These are phyloP conservation scores for Colletotrichum kahawae DNA, from an alignment of 2,329 filamentous ascomycete genomes.

Conservation along the genomic window DNA sequence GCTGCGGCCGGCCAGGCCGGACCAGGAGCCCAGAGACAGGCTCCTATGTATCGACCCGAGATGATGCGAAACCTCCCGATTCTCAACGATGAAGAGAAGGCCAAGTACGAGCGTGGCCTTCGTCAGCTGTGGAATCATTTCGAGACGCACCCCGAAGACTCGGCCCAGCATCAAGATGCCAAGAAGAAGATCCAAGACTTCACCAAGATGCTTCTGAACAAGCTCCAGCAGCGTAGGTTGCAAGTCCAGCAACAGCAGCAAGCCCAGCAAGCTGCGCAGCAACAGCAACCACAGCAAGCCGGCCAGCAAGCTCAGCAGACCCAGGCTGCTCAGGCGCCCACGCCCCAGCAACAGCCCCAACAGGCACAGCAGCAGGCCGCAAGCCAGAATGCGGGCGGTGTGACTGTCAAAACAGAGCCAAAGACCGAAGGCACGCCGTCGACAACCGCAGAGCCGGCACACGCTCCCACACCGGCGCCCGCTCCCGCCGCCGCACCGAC, in stretches of 20 bases:
- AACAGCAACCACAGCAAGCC: neutral
- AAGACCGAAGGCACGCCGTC: conserved; percentile 5
- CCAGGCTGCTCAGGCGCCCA: conserved; percentile 23
- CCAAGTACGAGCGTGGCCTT: conserved; percentile 64
- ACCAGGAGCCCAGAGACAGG: conserved; percentile 29
- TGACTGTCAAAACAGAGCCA: conserved; percentile 11
- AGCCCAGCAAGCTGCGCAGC: conserved; percentile 27
- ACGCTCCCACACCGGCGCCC: neutral
- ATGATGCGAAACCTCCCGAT: conserved; percentile 56
- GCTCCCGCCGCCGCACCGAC: conserved; percentile 4
- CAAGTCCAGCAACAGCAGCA: conserved; percentile 39
- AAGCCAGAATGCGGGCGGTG: conserved; percentile 1
- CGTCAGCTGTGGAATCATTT: conserved; percentile 58
- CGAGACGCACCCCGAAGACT: conserved; percentile 51
- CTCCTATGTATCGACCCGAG: conserved; percentile 54
- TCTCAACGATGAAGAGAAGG: conserved; percentile 59
- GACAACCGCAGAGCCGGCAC: conserved; percentile 12
- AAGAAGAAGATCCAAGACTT: conserved; percentile 66
- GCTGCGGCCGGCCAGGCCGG: conserved; percentile 22
- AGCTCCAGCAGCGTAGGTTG: conserved; percentile 47
- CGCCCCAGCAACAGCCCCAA: conserved; percentile 26
- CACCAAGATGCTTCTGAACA: conserved; percentile 59
- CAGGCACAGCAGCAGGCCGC: conserved; percentile 22
- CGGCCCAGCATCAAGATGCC: conserved; percentile 53
- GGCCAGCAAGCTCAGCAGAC: conserved; percentile 20